Evolutionary conservation across 106 monocot genomes (phyloP).

Genomic region (Triglochin maritima): DNA sequence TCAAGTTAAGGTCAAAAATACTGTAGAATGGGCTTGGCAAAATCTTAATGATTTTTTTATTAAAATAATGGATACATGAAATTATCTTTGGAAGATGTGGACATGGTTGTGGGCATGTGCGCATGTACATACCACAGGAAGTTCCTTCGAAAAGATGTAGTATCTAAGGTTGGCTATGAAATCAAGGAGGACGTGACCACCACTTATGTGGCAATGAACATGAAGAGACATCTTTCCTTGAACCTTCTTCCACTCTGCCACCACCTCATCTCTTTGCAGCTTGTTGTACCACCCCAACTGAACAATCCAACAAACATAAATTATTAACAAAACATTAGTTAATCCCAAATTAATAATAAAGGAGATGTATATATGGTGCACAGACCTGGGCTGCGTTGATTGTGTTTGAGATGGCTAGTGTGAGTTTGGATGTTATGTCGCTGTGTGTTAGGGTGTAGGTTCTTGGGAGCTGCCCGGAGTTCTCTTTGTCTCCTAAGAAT

Average conservation of each 20-base stretch:
- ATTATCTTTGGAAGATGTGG: too few relatives aligned
- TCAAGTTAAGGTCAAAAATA: too few relatives aligned
- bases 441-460: conserved; percentile 97
- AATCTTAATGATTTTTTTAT: too few relatives aligned
- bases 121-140: conserved; percentile 54
- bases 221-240: conserved; percentile 86
- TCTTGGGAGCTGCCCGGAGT: conserved; percentile 60
- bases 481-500: conserved; percentile 65
- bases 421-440: conserved; percentile 77
- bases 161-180: conserved; percentile 70
- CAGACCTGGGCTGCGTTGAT: conserved; percentile 72
- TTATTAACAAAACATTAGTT: not conserved
- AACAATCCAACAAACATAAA: not conserved
- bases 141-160: conserved; percentile 81
- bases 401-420: conserved; percentile 73
- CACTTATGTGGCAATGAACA: conserved; percentile 96
- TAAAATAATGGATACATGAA: too few relatives aligned
- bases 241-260: conserved; percentile 94
- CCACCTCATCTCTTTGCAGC: conserved; percentile 91
- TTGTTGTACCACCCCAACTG: conserved; percentile 86
- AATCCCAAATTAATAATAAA: not conserved
- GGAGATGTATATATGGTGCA: not conserved
- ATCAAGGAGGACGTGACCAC: conserved; percentile 80
- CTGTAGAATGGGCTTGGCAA: too few relatives aligned
- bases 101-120: too few relatives aligned